phyloP scores from a whole-genome alignment of 495 filamentous ascomycete genomes.

The Aspergillus wentii region DNA sequence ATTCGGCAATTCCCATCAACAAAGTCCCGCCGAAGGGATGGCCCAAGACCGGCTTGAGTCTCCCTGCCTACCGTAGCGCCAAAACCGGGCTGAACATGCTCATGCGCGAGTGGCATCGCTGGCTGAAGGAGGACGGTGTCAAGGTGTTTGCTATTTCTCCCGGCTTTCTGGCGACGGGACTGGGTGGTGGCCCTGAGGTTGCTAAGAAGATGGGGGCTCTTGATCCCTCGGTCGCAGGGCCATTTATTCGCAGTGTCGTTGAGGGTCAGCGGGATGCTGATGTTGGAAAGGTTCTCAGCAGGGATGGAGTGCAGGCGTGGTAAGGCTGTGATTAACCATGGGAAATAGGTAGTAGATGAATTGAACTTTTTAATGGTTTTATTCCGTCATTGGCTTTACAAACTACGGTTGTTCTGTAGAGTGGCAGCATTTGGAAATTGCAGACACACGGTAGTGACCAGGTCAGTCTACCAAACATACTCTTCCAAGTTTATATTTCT shows the following conservation, averaged over 20 bases:
- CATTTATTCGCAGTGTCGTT: slow-evolving; percentile 38
- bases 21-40: slow-evolving; percentile 37
- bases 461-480: no score
- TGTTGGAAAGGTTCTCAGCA: slow-evolving; percentile 36
- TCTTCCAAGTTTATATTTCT: no score
- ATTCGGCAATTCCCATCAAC: slow-evolving; percentile 21
- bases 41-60: slow-evolving; percentile 25
- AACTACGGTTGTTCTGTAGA: no score
- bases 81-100: slow-evolving; percentile 65
- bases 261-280: slow-evolving; percentile 46
- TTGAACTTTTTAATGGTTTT: no score
- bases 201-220: slow-evolving; percentile 30
- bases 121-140: slow-evolving; percentile 53
- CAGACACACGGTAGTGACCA: no score
- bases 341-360: no score
- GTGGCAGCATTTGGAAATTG: no score
- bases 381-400: no score
- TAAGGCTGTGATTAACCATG: no score
- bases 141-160: slow-evolving; percentile 54
- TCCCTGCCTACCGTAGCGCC: slow-evolving; percentile 42
- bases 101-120: slow-evolving; percentile 53
- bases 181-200: slow-evolving; percentile 19
- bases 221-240: slow-evolving; percentile 37
- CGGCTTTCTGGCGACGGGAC: slow-evolving; percentile 50
- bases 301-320: slow-evolving; percentile 35